These are phyloP conservation scores for Paecilomyces niveus DNA, from an alignment of 2,329 filamentous ascomycete species.

Conservation along the genomic window DNA sequence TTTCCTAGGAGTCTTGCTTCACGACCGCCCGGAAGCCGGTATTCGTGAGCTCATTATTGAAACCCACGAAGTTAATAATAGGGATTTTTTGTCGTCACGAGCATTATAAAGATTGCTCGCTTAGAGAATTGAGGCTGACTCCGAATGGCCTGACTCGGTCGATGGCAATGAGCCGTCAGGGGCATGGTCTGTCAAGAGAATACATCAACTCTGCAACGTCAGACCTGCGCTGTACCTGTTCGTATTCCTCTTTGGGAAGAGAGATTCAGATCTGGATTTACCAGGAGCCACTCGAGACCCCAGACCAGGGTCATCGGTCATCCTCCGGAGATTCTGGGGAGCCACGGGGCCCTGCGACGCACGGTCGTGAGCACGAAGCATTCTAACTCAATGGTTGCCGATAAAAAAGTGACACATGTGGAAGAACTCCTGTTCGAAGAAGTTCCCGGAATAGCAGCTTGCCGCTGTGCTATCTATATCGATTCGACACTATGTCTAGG, in stretches of 20 bases:
- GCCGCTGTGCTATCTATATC: neutral
- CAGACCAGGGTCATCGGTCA: neutral
- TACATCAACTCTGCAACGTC: neutral
- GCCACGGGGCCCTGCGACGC: neutral
- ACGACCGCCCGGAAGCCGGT: neutral
- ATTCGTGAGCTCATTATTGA: neutral
- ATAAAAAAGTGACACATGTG: neutral
- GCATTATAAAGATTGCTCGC: neutral
- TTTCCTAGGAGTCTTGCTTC: neutral
- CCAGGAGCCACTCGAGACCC: neutral
- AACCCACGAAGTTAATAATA: neutral
- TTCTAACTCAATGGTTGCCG: neutral
- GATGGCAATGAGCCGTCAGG: neutral
- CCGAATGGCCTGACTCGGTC: neutral
- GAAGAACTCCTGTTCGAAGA: neutral
- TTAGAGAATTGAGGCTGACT: neutral
- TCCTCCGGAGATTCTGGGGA: neutral
- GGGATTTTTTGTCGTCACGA: neutral
- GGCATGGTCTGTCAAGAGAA: neutral
- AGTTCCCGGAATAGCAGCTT: neutral
- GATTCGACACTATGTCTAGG: neutral
- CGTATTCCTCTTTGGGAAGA: neutral
- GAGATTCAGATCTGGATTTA: neutral
- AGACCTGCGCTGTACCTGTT: neutral
- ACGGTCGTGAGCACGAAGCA: neutral